Evolutionary conservation across 1,284 basidiomycete species (phyloP), one percentile per base, ranked within the genome.

Genomic region (Phylloporus sp.): DNA sequence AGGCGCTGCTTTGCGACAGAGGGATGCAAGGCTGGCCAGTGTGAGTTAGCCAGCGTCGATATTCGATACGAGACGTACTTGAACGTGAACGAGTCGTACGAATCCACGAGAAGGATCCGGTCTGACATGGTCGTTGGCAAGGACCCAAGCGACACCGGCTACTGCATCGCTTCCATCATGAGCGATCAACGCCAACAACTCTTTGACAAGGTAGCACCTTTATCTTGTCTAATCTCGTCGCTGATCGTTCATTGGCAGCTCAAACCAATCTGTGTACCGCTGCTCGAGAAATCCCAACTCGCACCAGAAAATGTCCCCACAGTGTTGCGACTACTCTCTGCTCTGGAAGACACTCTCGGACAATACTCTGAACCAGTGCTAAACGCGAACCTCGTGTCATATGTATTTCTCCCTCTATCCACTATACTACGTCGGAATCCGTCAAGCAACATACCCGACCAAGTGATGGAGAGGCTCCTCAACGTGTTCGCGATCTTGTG

Each of bases 361-460:
- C 80, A 83, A 19, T 76, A 88, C 17, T 81, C 84, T 2, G 71
- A 80, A 27, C 79, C 82, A 14, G 59, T 75, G 5, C 85, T 95
- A 43, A 84, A 86, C 1, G 77, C 87, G 0, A 85, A 87, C n/a
- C 84, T 96, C 53, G 88, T 95, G 58, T 91, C 92, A 63, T 98
- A 98, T 79, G 82, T 90, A 43, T 94, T 96, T 80, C 93, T 95
- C 72, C 96, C 96, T 2, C 78, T 98, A 65, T 94, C 94, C 1
- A 88, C 90, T 35, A 88, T 97, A 60, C 85, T 98, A 29, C 90
- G 91, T 62, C 89, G 92, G 41, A 93, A 95, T 75, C 71, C 84
- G 12, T 86, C 90, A 14, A 74, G 85, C 5, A 80, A 85, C 14
- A 90, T 96, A 49, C 93, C 95, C 12, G 93, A 97, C 75, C 89